Percentiles rank a stretch among this genome's conserved stretches.
Conservation (phyloP, 2,329 filamentous ascomycete species). For the Nemania sp. region DNA sequence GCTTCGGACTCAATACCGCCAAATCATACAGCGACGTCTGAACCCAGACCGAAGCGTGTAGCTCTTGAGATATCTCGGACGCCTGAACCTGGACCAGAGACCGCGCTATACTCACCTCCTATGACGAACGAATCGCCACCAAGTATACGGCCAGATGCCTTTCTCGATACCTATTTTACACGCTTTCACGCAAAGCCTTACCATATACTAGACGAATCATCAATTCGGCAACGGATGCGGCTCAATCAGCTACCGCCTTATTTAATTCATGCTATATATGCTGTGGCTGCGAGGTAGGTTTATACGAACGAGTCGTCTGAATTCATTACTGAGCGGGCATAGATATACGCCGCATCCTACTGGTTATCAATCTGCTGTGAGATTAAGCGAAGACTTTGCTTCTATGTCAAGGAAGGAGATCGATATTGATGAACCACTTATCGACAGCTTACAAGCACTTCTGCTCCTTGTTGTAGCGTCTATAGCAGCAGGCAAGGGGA, state of each 20-base stretch:
- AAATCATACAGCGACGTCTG: conserved; percentile 39
- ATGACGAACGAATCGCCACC: conserved; percentile 50
- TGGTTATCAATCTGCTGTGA: conserved; percentile 68
- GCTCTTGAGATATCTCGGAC: conserved; percentile 43
- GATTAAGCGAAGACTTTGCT: conserved; percentile 73
- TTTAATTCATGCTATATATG: conserved; percentile 60
- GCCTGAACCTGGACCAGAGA: conserved; percentile 41
- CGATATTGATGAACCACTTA: conserved; percentile 78
- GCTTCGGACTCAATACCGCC: conserved; percentile 30
- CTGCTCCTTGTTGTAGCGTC: conserved; percentile 76
- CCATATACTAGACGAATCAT: conserved; percentile 77
- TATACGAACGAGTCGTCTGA: not conserved
- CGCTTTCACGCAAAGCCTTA: conserved; percentile 82
- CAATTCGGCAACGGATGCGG: conserved; percentile 71
- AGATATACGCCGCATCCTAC: conserved; percentile 72
- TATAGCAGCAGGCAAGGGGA: conserved; percentile 76
- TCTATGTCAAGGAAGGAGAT: conserved; percentile 69
- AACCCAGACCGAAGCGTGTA: conserved; percentile 47
- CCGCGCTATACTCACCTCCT: conserved; percentile 49
- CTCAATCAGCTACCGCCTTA: conserved; percentile 65
- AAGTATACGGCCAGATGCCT: conserved; percentile 58
- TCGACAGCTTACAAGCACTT: conserved; percentile 76
- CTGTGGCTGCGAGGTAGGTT: conserved; percentile 63
- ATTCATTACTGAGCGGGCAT: conserved; percentile 28
- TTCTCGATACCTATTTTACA: conserved; percentile 79